Evolutionary conservation across 1,284 basidiomycete species (phyloP).

Genomic region (Rhizopogon hawkerae): DNA sequence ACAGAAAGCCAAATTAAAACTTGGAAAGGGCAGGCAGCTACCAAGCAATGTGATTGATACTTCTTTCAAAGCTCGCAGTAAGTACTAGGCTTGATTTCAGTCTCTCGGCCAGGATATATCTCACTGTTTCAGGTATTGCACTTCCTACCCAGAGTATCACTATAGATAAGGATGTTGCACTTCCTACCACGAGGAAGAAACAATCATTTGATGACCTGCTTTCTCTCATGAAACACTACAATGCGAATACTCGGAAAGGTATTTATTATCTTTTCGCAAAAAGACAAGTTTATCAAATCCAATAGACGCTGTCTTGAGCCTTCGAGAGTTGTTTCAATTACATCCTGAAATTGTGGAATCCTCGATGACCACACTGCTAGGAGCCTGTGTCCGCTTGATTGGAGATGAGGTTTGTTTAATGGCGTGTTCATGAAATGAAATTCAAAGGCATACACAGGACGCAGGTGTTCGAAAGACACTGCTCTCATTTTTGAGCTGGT

Average conservation of each 20-base stretch:
- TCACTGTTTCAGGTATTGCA: slow-evolving; percentile 61
- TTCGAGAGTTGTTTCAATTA: slow-evolving; percentile 71
- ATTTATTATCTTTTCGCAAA: neutral
- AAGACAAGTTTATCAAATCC: neutral
- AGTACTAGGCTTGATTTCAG: slow-evolving; percentile 16
- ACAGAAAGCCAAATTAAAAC: slow-evolving; percentile 93
- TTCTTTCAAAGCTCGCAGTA: slow-evolving; percentile 89
- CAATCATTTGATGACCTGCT: slow-evolving; percentile 76
- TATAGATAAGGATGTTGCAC: slow-evolving; percentile 40
- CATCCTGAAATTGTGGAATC: slow-evolving; percentile 51
- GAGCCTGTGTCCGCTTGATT: slow-evolving; percentile 64
- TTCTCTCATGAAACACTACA: slow-evolving; percentile 79
- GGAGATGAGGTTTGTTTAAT: slow-evolving; percentile 62
- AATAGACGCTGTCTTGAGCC: slow-evolving; percentile 72
- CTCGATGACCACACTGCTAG: slow-evolving; percentile 58
- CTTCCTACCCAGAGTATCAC: slow-evolving; percentile 80
- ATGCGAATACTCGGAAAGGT: slow-evolving; percentile 67
- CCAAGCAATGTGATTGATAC: slow-evolving; percentile 88
- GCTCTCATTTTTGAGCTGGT: slow-evolving; percentile 58
- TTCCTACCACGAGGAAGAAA: slow-evolving; percentile 69
- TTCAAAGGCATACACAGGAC: slow-evolving; percentile 37
- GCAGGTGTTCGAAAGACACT: slow-evolving; percentile 55
- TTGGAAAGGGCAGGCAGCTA: slow-evolving; percentile 87
- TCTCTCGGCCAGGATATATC: slow-evolving; percentile 1
- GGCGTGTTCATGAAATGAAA: neutral